Conservation (phyloP, 805 yeast genomes). For the Pichia membranifaciens region DNA sequence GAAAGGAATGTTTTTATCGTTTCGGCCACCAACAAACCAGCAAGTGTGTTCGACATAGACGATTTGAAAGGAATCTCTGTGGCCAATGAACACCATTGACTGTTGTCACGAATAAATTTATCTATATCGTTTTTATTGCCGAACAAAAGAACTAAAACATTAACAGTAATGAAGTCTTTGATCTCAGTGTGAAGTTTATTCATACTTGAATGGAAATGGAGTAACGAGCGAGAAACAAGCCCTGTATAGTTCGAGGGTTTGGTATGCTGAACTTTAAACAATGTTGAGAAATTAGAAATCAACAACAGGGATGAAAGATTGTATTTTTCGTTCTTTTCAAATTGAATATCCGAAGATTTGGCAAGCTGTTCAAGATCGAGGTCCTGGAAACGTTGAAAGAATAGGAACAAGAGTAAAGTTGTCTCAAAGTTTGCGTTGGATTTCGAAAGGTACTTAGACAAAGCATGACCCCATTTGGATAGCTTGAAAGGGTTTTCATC, state of each 20-base stretch:
- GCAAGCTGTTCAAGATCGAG: conserved; percentile 38
- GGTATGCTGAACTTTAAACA: conserved; percentile 42
- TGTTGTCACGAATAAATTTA: conserved; percentile 38
- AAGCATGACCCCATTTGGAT: conserved; percentile 45
- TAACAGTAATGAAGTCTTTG: conserved; percentile 50
- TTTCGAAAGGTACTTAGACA: conserved; percentile 23
- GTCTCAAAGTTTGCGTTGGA: conserved; percentile 8
- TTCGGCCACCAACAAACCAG: conserved; percentile 55
- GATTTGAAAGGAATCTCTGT: conserved; percentile 55
- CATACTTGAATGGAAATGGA: conserved; percentile 62
- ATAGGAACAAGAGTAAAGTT: conserved; percentile 39
- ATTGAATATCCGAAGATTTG: conserved; percentile 26
- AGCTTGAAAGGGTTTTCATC: conserved; percentile 35
- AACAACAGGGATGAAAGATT: conserved; percentile 29
- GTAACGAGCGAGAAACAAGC: conserved; percentile 60
- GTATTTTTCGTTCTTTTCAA: conserved; percentile 35
- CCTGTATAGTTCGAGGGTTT: conserved; percentile 56
- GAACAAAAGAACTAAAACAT: conserved; percentile 43
- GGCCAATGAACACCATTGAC: conserved; percentile 56
- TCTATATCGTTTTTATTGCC: conserved; percentile 48
- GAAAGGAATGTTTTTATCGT: conserved; percentile 36
- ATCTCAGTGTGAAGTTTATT: conserved; percentile 45
- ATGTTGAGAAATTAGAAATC: conserved; percentile 43
- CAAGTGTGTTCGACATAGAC: conserved; percentile 52
- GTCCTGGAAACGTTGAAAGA: conserved; percentile 33